phyloP scores from a whole-genome alignment of 805 yeast genomes.

The Lachancea nothofagi region DNA sequence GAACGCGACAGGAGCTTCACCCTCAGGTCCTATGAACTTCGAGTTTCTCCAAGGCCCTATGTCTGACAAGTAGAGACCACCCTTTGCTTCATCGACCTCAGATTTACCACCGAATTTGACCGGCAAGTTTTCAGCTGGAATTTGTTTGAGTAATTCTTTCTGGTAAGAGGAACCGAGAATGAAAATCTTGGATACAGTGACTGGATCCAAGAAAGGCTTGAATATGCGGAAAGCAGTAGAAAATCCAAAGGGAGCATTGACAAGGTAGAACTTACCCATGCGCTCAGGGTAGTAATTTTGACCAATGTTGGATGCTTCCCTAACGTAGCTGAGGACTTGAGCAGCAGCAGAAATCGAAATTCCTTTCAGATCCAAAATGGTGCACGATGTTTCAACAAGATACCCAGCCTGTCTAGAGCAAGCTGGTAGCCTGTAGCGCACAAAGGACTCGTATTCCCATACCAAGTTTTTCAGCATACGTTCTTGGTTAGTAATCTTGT shows the following conservation, averaged over 20 bases:
- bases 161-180: constrained; percentile 76
- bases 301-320: constrained; percentile 89
- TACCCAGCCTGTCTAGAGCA: constrained; percentile 77
- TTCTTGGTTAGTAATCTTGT: constrained; percentile 89
- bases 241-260: constrained; percentile 97
- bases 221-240: constrained; percentile 87
- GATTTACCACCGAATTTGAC: constrained; percentile 83
- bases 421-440: constrained; percentile 81
- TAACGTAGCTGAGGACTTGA: constrained; percentile 80
- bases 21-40: constrained; percentile 87
- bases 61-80: constrained; percentile 83
- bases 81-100: constrained; percentile 55
- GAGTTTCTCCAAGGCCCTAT: constrained; percentile 97
- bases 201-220: constrained; percentile 95
- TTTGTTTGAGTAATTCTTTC: constrained; percentile 81
- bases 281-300: constrained; percentile 98
- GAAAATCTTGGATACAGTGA: constrained; percentile 90
- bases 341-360: constrained; percentile 79
- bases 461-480: constrained; percentile 93
- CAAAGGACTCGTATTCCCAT: constrained; percentile 95
- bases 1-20: constrained; percentile 74
- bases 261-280: constrained; percentile 95
- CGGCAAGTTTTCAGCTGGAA: constrained; percentile 91
- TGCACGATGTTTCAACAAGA: constrained; percentile 92
- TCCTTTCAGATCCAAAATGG: constrained; percentile 92